Conservation (phyloP, 202 grass and related monocot genomes). For the Dendrocalamus latiflorus region DNA sequence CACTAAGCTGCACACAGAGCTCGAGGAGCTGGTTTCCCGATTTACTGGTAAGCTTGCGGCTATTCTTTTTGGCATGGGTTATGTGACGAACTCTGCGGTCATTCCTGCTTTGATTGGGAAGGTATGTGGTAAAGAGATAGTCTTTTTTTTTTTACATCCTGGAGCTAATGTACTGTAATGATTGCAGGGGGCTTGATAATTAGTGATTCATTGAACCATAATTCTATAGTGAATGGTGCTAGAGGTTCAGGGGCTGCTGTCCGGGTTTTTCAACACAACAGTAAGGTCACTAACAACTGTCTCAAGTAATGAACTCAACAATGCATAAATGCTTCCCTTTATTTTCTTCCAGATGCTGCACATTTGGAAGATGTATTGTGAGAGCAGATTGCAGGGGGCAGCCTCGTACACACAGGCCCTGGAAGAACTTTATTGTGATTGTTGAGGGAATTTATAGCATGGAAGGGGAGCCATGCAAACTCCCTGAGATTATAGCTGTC, state of each 20-base stretch:
- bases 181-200: constrained; percentile 84
- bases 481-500: constrained; percentile 82
- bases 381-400: constrained; percentile 85
- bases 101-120: constrained; percentile 82
- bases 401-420: constrained; percentile 82
- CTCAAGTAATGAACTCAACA: background rate
- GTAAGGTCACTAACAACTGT: constrained; percentile 43
- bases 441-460: constrained; percentile 98
- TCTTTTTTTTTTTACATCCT: background rate
- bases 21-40: constrained; percentile 73
- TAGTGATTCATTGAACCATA: constrained; percentile 94
- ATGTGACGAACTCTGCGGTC: constrained; percentile 85
- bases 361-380: constrained; percentile 90
- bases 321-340: background rate
- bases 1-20: constrained; percentile 71
- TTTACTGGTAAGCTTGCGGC: constrained; percentile 86
- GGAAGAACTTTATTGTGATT: constrained; percentile 98
- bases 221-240: constrained; percentile 92
- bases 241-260: constrained; percentile 84
- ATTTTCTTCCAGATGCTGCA: constrained; percentile 51
- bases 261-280: constrained; percentile 90
- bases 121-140: constrained; percentile 38
- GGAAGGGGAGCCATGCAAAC: constrained; percentile 92
- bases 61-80: constrained; percentile 95
- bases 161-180: constrained; percentile 18